Percentiles rank a stretch among this genome's conserved stretches.
Evolutionary conservation across 495 filamentous ascomycete genomes (phyloP).

Genomic region (Aspergillus saccharolyticus): DNA sequence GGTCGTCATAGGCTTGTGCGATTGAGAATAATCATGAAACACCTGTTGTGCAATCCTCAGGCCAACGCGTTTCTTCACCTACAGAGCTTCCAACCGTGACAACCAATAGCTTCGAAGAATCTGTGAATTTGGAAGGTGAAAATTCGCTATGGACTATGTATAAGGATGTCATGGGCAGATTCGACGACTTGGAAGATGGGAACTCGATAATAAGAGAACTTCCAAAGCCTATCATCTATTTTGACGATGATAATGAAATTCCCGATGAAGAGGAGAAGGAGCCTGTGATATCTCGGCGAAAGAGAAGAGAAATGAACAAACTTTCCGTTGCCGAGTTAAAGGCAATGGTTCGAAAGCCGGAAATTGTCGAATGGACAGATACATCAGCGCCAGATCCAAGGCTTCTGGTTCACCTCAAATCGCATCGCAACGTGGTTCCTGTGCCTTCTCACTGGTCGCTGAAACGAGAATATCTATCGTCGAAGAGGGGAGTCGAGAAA

Average conservation of each 20-base stretch:
- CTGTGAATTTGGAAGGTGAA: constrained; percentile 50
- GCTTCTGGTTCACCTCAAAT: constrained; percentile 88
- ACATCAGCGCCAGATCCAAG: constrained; percentile 87
- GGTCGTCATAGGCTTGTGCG: neutral
- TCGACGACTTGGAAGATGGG: constrained; percentile 55
- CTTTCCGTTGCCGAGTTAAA: constrained; percentile 93
- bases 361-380: constrained; percentile 97
- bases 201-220: constrained; percentile 57
- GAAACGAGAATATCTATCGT: constrained; percentile 94
- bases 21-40: neutral
- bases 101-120: constrained; percentile 28
- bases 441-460: constrained; percentile 91
- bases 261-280: constrained; percentile 72
- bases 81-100: too few species aligned
- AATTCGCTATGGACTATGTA: constrained; percentile 80
- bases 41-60: neutral
- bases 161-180: constrained; percentile 72
- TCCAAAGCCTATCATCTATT: constrained; percentile 84
- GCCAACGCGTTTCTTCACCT: neutral
- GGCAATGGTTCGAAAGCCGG: constrained; percentile 82
- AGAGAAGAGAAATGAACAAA: constrained; percentile 83
- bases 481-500: constrained; percentile 94
- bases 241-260: constrained; percentile 81
- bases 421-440: constrained; percentile 90
- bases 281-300: constrained; percentile 84